phyloP scores from a whole-genome alignment of 257 asterid species.

The Schizonepeta tenuifolia region DNA sequence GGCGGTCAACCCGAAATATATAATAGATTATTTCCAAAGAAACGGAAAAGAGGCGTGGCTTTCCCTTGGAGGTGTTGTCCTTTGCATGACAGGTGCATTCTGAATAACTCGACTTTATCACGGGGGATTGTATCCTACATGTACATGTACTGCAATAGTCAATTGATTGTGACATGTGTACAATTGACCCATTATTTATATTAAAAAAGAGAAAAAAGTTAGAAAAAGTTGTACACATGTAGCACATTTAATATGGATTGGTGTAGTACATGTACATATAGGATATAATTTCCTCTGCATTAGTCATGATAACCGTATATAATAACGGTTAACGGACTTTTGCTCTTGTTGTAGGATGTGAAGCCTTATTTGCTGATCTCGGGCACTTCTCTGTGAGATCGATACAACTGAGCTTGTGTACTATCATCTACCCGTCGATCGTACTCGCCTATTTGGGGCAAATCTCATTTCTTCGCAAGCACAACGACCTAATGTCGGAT shows the following conservation, averaged over 20 bases:
- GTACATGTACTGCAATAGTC: too few relatives aligned
- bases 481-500: constrained; percentile 33
- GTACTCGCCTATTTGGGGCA: constrained; percentile 60
- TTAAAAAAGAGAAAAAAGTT: too few relatives aligned
- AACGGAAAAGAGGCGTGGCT: background rate
- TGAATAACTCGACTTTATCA: background rate
- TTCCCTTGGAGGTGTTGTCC: background rate
- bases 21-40: background rate
- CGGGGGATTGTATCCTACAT: too few relatives aligned
- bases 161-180: too few relatives aligned
- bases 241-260: too few relatives aligned
- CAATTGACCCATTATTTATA: too few relatives aligned
- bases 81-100: background rate
- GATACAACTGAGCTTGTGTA: constrained; percentile 59
- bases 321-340: too few relatives aligned
- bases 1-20: background rate
- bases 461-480: constrained; percentile 53
- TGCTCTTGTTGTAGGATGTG: constrained; percentile 49
- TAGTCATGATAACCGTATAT: too few relatives aligned
- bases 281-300: too few relatives aligned
- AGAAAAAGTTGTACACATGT: too few relatives aligned
- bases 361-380: constrained; percentile 73
- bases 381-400: constrained; percentile 68
- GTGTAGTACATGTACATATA: too few relatives aligned
- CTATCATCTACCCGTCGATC: constrained; percentile 51